Percentiles rank a stretch among this genome's conserved stretches.
phyloP scores from a whole-genome alignment of 1,284 basidiomycete species.

The Xerocomus nothofagi region DNA sequence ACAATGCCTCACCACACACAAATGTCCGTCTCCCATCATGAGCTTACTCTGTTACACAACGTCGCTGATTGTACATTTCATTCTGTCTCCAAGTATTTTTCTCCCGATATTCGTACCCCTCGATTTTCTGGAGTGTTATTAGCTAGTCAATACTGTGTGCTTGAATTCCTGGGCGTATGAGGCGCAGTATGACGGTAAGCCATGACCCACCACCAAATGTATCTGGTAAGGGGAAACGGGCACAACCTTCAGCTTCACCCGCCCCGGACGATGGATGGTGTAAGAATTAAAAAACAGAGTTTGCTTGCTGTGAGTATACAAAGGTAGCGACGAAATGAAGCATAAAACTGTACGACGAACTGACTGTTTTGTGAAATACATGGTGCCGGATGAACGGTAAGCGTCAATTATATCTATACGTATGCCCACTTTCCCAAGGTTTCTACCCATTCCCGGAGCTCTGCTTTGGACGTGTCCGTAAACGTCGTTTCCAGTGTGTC shows the following conservation, averaged over 20 bases:
- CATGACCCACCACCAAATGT: not conserved
- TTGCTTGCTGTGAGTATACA: conserved; percentile 4
- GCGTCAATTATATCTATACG: conserved; percentile 38
- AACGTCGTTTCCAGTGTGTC: conserved; percentile 49
- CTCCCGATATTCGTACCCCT: not conserved
- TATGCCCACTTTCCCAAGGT: conserved; percentile 63
- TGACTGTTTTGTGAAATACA: not conserved
- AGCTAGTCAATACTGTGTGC: not conserved
- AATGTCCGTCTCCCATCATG: conserved; percentile 3
- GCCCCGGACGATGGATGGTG: no score
- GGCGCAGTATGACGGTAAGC: not conserved
- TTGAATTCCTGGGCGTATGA: not conserved
- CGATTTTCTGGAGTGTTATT: conserved; percentile 15
- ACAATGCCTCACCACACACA: not conserved
- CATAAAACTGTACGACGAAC: conserved; percentile 9
- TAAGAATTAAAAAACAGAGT: not conserved
- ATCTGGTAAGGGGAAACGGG: not conserved
- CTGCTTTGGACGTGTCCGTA: conserved; percentile 42
- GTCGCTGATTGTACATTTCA: conserved; percentile 6
- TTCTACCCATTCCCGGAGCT: conserved; percentile 60
- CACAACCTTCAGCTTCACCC: no score
- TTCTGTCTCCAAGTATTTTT: conserved; percentile 3
- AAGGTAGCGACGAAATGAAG: not conserved
- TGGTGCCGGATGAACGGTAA: conserved; percentile 5
- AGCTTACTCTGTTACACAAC: conserved; percentile 10